Conservation (phyloP, 129 eudicot genomes). For the Solidago caesia region DNA sequence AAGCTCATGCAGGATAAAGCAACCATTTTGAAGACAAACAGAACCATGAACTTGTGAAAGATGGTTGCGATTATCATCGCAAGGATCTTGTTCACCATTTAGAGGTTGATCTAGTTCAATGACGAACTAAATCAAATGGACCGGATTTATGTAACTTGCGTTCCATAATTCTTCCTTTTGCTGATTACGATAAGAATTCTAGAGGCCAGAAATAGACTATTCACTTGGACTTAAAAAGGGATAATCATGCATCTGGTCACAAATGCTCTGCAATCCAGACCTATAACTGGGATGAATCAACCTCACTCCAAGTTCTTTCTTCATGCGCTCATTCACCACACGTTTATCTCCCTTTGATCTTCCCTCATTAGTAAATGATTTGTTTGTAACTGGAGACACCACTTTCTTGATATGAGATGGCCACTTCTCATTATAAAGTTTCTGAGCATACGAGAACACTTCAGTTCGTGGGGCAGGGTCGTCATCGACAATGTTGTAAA, state of each 20-base stretch:
- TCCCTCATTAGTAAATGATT: constrained; percentile 5
- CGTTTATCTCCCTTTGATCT: constrained; percentile 58
- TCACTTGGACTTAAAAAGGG: constrained; percentile 17
- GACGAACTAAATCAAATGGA: neutral
- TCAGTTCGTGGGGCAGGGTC: constrained; percentile 78
- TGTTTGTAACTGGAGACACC: constrained; percentile 15
- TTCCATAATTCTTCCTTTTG: neutral
- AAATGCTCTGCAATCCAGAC: constrained; percentile 66
- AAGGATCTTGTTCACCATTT: neutral
- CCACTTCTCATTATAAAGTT: constrained; percentile 57
- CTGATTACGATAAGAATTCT: neutral
- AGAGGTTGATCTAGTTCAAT: neutral
- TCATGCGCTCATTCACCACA: constrained; percentile 64
- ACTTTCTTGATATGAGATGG: constrained; percentile 29
- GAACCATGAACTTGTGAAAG: neutral
- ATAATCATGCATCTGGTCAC: constrained; percentile 46
- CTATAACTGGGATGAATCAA: constrained; percentile 64
- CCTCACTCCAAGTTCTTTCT: constrained; percentile 67
- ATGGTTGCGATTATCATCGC: neutral
- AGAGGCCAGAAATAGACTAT: neutral
- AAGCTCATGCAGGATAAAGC: neutral
- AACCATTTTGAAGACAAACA: neutral
- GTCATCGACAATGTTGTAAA: constrained; percentile 85
- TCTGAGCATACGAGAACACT: constrained; percentile 63
- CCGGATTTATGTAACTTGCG: neutral